These are phyloP conservation scores for Caloboletus firmus DNA, from an alignment of 1,284 basidiomycete species.

Conservation along the genomic window DNA sequence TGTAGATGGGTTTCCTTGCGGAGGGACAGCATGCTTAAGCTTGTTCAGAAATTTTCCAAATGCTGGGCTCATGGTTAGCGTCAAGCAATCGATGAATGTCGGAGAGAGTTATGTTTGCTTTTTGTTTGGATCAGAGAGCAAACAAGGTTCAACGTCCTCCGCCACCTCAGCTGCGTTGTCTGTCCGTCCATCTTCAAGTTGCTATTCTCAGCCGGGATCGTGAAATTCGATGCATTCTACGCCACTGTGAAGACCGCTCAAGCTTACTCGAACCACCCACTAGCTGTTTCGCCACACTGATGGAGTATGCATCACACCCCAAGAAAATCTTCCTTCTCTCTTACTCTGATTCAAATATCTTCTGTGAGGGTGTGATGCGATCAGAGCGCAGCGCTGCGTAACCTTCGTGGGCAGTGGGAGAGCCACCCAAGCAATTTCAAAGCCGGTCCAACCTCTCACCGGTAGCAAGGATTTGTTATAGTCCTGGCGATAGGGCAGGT, in stretches of 20 bases:
- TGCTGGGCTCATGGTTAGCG: slow-evolving; percentile 10
- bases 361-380: slow-evolving; percentile 5
- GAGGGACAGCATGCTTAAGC: slow-evolving; percentile 10
- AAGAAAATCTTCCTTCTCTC: neutral
- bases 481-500: neutral
- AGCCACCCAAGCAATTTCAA: slow-evolving; percentile 5
- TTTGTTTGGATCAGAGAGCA: slow-evolving; percentile 13
- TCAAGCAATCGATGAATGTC: neutral
- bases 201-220: neutral
- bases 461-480: neutral
- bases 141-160: neutral
- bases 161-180: neutral
- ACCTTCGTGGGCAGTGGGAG: neutral
- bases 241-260: neutral
- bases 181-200: neutral
- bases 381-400: neutral
- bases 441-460: slow-evolving; percentile 8
- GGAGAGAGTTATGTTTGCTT: neutral
- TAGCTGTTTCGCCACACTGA: neutral
- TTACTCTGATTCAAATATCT: neutral
- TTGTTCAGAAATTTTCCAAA: slow-evolving; percentile 19
- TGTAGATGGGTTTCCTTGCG: neutral
- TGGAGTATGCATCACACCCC: neutral
- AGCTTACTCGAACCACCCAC: neutral
- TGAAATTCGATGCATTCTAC: neutral